Base-by-base conservation (phyloP, 306 rosid species). In the Fragaria nilgerrensis region DNA sequence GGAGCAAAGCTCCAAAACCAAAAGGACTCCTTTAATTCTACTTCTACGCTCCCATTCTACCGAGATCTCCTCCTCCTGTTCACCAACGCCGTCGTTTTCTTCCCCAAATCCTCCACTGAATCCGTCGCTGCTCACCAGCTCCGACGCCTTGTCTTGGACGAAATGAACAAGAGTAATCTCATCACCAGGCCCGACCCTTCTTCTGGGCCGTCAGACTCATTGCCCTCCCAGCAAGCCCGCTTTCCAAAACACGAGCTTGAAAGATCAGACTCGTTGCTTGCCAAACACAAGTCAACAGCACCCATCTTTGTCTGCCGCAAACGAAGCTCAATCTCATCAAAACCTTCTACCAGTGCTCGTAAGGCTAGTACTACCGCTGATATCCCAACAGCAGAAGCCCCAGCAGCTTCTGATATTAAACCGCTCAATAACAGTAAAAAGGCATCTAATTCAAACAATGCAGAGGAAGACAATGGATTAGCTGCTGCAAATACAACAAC, bases 291-390 rank as follows among this genome's bases (percentile, higher is more conserved):
- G 73, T 68, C 89, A 34, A 62, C 90, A 13, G 84, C 82, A 58
- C 93, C 98, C 25, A 88, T 93, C 29, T n/a, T 93, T 36, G 96
- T 90, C 20, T 93, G 98, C 82, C 90, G 94, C 41, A 93, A 93
- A 78, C 89, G 93, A 7, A 89, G 87, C 81, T 74, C 87, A 12
- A 82, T 88, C 16, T 78, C 84, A 3, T 73, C 78, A 0, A 93
- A 89, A 64, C 85, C 83, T 77, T 55, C 85, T 5, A 76, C 68
- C 75, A n/a, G 78, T 67, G 74, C 75, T 64, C 66, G 8, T 5
- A 61, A 61, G 66, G 37, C 66, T 61, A 58, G 27, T 56, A 22
- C 63, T 22, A 22, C 15, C 1, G 9, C 64, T 58, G 66, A 61
- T 25, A 20, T 12, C 11, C 59, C 25, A 86, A 3, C 82, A 82